These are phyloP conservation scores for Penstemon eatonii DNA, from an alignment of 257 asterid species.

Conservation along the genomic window DNA sequence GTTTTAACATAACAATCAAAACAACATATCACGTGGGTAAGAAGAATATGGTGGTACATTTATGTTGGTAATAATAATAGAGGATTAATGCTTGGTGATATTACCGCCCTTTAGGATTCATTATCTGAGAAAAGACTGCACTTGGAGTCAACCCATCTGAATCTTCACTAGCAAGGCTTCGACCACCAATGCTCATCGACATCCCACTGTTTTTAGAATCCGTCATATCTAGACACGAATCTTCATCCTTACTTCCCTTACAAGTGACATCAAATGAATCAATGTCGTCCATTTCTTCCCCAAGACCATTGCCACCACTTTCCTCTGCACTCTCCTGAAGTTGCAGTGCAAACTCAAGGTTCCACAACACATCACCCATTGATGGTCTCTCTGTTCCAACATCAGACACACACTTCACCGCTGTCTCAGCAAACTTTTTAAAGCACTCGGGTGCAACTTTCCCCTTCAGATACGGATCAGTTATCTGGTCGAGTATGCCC, in stretches of 20 bases:
- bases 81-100: not conserved
- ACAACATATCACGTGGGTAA: slow-evolving; percentile 20
- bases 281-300: slow-evolving; percentile 28
- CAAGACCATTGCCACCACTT: slow-evolving; percentile 67
- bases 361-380: slow-evolving; percentile 95
- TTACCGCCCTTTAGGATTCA: slow-evolving; percentile 88
- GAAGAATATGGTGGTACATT: slow-evolving; percentile 22
- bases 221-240: slow-evolving; percentile 53
- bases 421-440: slow-evolving; percentile 80
- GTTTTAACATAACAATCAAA: slow-evolving; percentile 26
- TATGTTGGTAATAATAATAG: not conserved
- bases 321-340: slow-evolving; percentile 95
- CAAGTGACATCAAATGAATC: slow-evolving; percentile 44
- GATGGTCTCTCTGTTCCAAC: slow-evolving; percentile 85
- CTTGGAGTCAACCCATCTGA: slow-evolving; percentile 92
- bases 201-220: slow-evolving; percentile 77
- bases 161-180: slow-evolving; percentile 85
- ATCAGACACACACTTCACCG: slow-evolving; percentile 82
- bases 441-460: slow-evolving; percentile 89
- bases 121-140: slow-evolving; percentile 92
- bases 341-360: slow-evolving; percentile 86
- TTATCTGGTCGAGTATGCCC: slow-evolving; percentile 73
- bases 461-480: slow-evolving; percentile 85
- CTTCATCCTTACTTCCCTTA: slow-evolving; percentile 61
- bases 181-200: slow-evolving; percentile 90